A percentile compares a stretch with the other conserved stretches of the same genome.
Evolutionary conservation across 371 early-diverging fungal species (phyloP).

Genomic region (Nematocida major): DNA sequence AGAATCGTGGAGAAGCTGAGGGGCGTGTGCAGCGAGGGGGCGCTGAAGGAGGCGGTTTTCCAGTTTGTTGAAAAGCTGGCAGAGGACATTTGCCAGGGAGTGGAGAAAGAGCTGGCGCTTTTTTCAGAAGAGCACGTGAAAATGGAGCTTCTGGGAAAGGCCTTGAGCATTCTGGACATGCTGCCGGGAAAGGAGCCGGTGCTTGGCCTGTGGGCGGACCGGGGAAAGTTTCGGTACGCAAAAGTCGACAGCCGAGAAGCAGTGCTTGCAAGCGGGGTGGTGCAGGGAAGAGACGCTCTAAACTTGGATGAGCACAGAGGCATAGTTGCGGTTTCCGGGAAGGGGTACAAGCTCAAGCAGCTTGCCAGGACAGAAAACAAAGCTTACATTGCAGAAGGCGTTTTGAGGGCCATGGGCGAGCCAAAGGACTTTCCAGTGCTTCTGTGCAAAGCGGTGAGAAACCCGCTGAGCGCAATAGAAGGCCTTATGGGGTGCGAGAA

Average conservation of each 20-base stretch:
- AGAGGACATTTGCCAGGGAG: slow-evolving; percentile 11
- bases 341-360: slow-evolving; percentile 25
- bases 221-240: not conserved
- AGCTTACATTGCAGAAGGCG: not conserved
- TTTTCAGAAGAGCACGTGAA: slow-evolving; percentile 35
- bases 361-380: not conserved
- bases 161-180: not conserved
- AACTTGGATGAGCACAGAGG: not conserved
- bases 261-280: not conserved
- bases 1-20: not conserved
- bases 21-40: not conserved
- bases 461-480: not conserved
- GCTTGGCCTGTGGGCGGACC: not conserved
- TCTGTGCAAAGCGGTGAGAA: not conserved
- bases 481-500: not conserved
- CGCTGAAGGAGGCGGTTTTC: not conserved
- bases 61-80: slow-evolving; percentile 1
- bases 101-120: slow-evolving; percentile 9
- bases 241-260: not conserved
- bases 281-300: not conserved
- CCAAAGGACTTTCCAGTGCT: slow-evolving; percentile 17
- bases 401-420: not conserved
- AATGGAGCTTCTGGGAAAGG: not conserved
- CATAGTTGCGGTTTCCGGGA: slow-evolving; percentile 11
- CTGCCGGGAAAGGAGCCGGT: not conserved